These are phyloP conservation scores for Serendipita sp. DNA, from an alignment of 768 basidiomycete genomes.

Conservation along the genomic window DNA sequence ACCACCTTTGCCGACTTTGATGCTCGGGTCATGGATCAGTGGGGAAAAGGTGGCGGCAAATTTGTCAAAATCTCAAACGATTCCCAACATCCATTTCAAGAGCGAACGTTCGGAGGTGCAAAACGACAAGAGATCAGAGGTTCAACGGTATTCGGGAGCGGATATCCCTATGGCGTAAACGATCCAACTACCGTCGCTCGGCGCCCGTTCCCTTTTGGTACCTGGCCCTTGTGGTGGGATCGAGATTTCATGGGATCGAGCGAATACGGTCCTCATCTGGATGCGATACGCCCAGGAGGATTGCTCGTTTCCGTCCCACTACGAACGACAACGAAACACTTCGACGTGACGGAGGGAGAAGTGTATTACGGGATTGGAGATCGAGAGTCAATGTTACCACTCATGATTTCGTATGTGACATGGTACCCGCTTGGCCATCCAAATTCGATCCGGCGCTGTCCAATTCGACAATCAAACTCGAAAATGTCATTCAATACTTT, in stretches of 20 bases:
- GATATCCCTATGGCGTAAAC: not conserved
- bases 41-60: not conserved
- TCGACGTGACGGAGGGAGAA: not conserved
- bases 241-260: not conserved
- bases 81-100: not conserved
- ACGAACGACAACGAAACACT: not conserved
- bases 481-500: conserved; percentile 10
- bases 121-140: not conserved
- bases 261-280: conserved; percentile 2
- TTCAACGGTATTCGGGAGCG: not conserved
- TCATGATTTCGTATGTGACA: not conserved
- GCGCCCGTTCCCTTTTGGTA: not conserved
- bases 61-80: not conserved
- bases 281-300: not conserved
- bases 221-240: not conserved
- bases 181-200: not conserved
- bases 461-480: not conserved
- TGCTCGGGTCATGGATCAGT: not conserved
- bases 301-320: not conserved
- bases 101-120: not conserved
- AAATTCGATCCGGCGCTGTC: not conserved
- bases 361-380: not conserved
- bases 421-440: not conserved
- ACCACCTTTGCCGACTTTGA: not conserved
- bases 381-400: not conserved